Evolutionary conservation across 208 protist species (phyloP), one percentile per base, ranked within the genome.

Genomic region (Trypanosoma rangeli): DNA sequence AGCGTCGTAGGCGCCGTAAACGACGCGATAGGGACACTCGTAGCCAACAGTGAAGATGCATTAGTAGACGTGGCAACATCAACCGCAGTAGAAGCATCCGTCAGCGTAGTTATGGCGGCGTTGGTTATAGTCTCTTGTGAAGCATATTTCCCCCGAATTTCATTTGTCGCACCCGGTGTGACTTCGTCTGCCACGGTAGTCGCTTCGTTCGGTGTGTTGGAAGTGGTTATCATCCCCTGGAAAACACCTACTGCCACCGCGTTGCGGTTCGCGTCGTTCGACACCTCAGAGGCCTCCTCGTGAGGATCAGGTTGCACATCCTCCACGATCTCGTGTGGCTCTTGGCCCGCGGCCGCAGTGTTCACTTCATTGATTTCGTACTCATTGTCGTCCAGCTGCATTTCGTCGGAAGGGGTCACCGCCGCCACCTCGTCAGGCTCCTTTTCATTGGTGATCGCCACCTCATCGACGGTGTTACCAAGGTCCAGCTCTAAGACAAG

Each of bases 1-100:
- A 93, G 64, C 28, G 76, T 73, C 4, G 64, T 53, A 15, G 70
- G 3, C 1, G 39, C 29, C 5, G 29, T 8, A 22, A 46, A 46
- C 0, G 22, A 13, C 28, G 60, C 46, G 12, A 53, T 0, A 50
- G 39, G 18, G 13, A 33, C n/a, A 22, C 15, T 13, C 5, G 3
- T 20, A 9, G 18, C 35, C 15, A 28, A 13, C 16, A 52, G 20
- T 42, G 10, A 24, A 60, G 24, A 4, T 18, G 49, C 20, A 46
- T 46, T 16, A 18, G 42, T 18, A 16, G 15, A 46, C 42, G 8
- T 29, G 24, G 9, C 50, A 10, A 18, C 50, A 29, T 55, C 50
- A 12, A 31, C n/a, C 16, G 10, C 50, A 1, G 20, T 55, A 55
- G 1, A 3, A 1, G 20, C n/a, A 55, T 46, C 42, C 8, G 42